Base-by-base conservation (phyloP, 73 alveolate species). In the Tetrahymena malaccensis region DNA sequence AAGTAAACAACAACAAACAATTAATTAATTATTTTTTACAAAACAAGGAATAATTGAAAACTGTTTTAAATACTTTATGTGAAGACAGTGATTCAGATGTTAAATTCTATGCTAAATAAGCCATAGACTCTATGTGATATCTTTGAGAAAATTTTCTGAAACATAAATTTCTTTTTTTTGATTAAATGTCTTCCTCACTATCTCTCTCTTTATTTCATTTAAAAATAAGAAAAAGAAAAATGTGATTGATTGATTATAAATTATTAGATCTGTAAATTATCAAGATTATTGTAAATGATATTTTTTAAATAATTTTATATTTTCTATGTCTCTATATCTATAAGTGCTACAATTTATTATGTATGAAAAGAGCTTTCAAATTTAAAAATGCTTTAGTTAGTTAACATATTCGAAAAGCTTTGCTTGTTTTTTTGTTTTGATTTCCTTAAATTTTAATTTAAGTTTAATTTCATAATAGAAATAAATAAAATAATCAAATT, bases 81-180 rank as follows among this genome's bases (percentile, higher is more conserved):
- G 97, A 95, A 85, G 97, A 95, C 93, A 55, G 83, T 35, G 97
- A 95, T 89, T 57, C 93, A 34, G 97, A 95, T 56, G 97, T 95
- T 4, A 95, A 95, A 89, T 95, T 85, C 95, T 89, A 85, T 56
- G 95, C 97, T 35, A 95, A 95, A 89, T 85, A 57, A 70, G 94
- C 97, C 1, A 85, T 95, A 34, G 97, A 95, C 31, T 70, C 89
- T 70, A 70, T 70, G 89, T 70, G 89, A 70, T 70, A n/a, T 19
- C 22, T 50, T 21, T 50, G 27, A 31, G 40, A 43, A 27, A 70
- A 40, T 70, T n/a, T 70, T 70, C 34, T 70, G 17, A 13, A 31
- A 70, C 34, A 70, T 27, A 31, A n/a, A 56, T 56, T 22, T n/a
- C 17, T 70, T 12, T 70, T 70, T 70, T 70, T 70, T 70, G 37